phyloP scores from a whole-genome alignment of 768 basidiomycete genomes.

The Erythrobasidium yunnanense region DNA sequence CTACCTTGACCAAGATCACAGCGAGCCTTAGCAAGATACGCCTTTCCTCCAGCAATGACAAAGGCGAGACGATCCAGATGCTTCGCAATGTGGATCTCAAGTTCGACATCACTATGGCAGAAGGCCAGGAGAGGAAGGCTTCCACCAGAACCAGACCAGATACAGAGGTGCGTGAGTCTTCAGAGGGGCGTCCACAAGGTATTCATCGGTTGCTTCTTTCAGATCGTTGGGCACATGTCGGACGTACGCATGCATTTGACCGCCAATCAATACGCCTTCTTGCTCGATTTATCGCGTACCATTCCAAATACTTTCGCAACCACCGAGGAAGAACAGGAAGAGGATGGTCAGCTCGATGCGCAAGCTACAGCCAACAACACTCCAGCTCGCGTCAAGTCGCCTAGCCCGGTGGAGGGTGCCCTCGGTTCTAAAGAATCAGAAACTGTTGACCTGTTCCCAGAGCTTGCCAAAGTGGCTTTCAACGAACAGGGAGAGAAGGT shows the following conservation, averaged over 20 bases:
- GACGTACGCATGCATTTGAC: slow-evolving; percentile 76
- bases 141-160: slow-evolving; percentile 54
- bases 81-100: slow-evolving; percentile 77
- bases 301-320: slow-evolving; percentile 57
- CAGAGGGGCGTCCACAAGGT: neutral
- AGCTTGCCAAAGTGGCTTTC: slow-evolving; percentile 40
- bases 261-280: slow-evolving; percentile 64
- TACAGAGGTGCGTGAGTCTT: slow-evolving; percentile 52
- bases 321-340: slow-evolving; percentile 44
- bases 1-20: slow-evolving; percentile 51
- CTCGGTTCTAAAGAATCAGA: neutral
- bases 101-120: slow-evolving; percentile 57
- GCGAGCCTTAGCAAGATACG: slow-evolving; percentile 76
- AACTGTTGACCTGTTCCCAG: slow-evolving; percentile 43
- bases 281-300: slow-evolving; percentile 57
- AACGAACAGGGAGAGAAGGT: slow-evolving; percentile 40
- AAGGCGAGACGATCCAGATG: slow-evolving; percentile 59
- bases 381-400: slow-evolving; percentile 17
- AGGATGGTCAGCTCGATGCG: slow-evolving; percentile 37
- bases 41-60: slow-evolving; percentile 56
- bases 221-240: slow-evolving; percentile 66
- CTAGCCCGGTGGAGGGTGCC: neutral
- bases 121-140: slow-evolving; percentile 48
- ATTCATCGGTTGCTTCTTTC: neutral
- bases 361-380: slow-evolving; percentile 10